Evolutionary conservation across 2,329 filamentous ascomycete genomes (phyloP).

Genomic region (Clarireedia homoeocarpa): DNA sequence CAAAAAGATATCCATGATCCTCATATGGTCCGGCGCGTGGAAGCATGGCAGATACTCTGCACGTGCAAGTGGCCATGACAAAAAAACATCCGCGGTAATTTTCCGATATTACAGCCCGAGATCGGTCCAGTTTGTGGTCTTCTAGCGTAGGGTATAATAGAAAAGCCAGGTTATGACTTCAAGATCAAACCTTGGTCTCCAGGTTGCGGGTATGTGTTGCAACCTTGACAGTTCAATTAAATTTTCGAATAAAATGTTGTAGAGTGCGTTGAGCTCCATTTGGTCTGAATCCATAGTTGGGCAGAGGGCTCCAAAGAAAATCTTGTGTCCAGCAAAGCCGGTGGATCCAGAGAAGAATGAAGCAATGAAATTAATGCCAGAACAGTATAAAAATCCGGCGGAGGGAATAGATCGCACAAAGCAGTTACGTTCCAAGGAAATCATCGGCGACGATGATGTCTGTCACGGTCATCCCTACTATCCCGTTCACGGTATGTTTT

Average conservation of each 20-base stretch:
- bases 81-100: constrained; percentile 14
- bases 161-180: constrained; percentile 13
- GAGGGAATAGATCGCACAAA: constrained; percentile 12
- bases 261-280: constrained; percentile 12
- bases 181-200: constrained; percentile 16
- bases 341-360: constrained; percentile 17
- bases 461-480: constrained; percentile 23
- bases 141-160: constrained; percentile 14
- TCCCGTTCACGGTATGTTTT: constrained; percentile 20
- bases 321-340: constrained; percentile 18
- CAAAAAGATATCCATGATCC: constrained; percentile 17
- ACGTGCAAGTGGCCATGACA: constrained; percentile 15
- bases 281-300: constrained; percentile 21
- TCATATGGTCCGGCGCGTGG: constrained; percentile 21
- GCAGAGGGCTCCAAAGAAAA: constrained; percentile 16
- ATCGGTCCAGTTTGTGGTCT: constrained; percentile 15
- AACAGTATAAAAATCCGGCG: constrained; percentile 19
- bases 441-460: constrained; percentile 20
- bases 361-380: constrained; percentile 24
- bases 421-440: constrained; percentile 15
- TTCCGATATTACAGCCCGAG: constrained; percentile 12
- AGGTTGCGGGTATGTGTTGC: constrained; percentile 15
- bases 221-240: constrained; percentile 16
- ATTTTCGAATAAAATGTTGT: constrained; percentile 14
- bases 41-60: constrained; percentile 21